Base-by-base conservation (phyloP, 2,329 filamentous ascomycete genomes). In the Penicillium sp. region DNA sequence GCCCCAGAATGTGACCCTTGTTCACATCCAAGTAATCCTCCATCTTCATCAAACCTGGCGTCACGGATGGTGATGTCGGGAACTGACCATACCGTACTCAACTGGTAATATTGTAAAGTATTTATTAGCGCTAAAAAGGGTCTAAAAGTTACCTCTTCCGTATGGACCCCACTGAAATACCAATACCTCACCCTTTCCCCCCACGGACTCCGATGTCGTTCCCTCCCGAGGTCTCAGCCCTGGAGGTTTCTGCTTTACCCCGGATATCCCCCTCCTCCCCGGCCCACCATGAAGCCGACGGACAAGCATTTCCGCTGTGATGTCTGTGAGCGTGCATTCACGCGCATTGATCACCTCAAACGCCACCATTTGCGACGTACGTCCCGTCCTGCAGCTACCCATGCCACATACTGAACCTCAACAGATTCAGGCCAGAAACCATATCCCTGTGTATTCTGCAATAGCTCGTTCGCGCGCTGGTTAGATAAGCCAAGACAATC, bases 261-360 rank as follows among this genome's bases (percentile, higher is more conserved):
- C 66, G 60, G 59, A 62, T 61, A 43, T 52, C 23, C 56, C 58
- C 56, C 57, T 67, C 63, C 63, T 70, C 66, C 67, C 65, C 67
- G 64, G 61, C 55, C 60, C 64, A 63, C 59, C 60, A 76, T 75
- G 73, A 75, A 73, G 68, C 62, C 71, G 49, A 57, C 71, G 37
- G 74, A 72, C 53, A 78, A 78, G 64, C 74, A 76, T 56, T 77
- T 77, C 64, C 73, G 72, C 60, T 80, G 78, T 61, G 71, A 73
- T 15, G 68, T 78, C 60, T 80, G 78, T 62, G 71, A 76, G 63
- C 75, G 77, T 60, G 71, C 70, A 47, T 80, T 80, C 68, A 78
- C 78, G 25, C 76, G 78, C 56, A 77, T 78, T 65, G 78, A 80
- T 69, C 78, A 80, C 65, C 66, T 80, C 37, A 80, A 79, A 63